Evolutionary conservation across 805 yeast species (phyloP).

Genomic region (Candida peoriensis): DNA sequence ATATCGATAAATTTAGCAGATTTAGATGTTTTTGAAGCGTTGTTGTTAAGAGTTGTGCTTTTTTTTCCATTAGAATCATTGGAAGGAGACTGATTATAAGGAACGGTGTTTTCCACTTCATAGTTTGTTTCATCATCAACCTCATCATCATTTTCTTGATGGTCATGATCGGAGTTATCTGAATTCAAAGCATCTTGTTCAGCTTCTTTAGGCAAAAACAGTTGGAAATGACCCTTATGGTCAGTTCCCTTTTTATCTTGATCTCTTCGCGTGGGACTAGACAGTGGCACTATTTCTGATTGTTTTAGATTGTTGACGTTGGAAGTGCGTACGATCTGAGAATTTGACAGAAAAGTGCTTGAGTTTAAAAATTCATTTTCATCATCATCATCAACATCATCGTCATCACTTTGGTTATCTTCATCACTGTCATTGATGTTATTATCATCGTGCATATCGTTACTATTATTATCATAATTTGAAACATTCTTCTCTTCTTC

Average conservation of each 20-base stretch:
- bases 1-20: conserved; percentile 20
- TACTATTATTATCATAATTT: not conserved
- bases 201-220: conserved; percentile 5
- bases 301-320: conserved; percentile 17
- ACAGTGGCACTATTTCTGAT: not conserved
- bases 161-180: conserved; percentile 14
- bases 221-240: conserved; percentile 9
- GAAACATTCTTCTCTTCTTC: not conserved
- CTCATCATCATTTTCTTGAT: conserved; percentile 10
- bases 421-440: not conserved
- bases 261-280: conserved; percentile 21
- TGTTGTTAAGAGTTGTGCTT: no score
- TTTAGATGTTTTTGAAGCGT: no score
- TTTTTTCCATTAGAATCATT: not conserved
- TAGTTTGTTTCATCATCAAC: conserved; percentile 3
- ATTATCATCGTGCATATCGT: not conserved
- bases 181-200: conserved; percentile 2
- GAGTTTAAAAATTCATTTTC: conserved; percentile 23
- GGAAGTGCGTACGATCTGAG: conserved; percentile 20
- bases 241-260: not conserved
- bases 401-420: conserved; percentile 4
- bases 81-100: no score
- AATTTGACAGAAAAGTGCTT: conserved; percentile 22
- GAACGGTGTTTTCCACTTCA: not conserved
- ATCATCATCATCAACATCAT: conserved; percentile 8